A percentile compares a stretch with the other conserved stretches of the same genome.
phyloP scores from a whole-genome alignment of 805 yeast genomes.

The Wickerhamiella occidentalis region DNA sequence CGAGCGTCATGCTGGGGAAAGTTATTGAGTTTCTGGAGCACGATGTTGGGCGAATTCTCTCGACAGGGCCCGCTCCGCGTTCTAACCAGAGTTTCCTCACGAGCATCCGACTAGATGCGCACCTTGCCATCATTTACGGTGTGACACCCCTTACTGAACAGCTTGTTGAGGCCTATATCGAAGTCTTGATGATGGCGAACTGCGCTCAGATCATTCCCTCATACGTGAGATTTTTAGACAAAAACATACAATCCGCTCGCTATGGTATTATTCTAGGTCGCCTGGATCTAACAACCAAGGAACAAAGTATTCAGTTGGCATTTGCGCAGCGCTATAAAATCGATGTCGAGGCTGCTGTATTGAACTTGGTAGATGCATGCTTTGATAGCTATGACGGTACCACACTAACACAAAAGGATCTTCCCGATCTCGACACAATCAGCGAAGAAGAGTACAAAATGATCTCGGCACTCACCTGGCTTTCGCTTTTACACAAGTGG shows the following conservation, averaged over 20 bases:
- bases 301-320: background rate
- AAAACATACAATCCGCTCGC: background rate
- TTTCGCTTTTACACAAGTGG: constrained; percentile 1
- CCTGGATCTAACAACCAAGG: background rate
- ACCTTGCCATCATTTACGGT: background rate
- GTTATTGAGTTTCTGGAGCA: background rate
- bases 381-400: background rate
- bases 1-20: background rate
- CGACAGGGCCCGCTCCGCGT: background rate
- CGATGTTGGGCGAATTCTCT: background rate
- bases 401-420: background rate
- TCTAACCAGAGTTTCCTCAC: background rate
- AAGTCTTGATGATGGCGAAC: background rate
- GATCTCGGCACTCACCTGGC: constrained; percentile 1
- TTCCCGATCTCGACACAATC: background rate
- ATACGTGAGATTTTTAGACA: constrained; percentile 1
- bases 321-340: background rate
- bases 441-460: background rate
- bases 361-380: background rate
- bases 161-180: constrained; percentile 5
- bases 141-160: background rate
- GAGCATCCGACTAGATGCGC: background rate
- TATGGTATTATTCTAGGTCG: background rate
- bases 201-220: background rate
- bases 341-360: background rate